phyloP scores from a whole-genome alignment of 2,329 filamentous ascomycete species.

The Xylariomycetidae sp. region DNA sequence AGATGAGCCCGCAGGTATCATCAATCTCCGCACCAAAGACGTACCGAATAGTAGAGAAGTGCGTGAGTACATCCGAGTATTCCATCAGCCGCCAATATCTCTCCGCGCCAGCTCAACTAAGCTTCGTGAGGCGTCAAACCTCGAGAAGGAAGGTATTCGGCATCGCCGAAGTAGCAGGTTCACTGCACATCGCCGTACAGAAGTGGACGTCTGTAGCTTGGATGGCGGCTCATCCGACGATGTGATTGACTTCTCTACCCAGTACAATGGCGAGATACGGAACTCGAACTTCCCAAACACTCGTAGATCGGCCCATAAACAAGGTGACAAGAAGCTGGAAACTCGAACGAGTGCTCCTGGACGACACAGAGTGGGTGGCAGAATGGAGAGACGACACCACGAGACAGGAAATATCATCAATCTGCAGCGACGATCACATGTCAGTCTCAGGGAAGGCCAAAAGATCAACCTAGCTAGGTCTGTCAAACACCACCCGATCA shows the following conservation, averaged over 20 bases:
- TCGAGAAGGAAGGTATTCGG: slow-evolving; percentile 2
- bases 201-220: slow-evolving; percentile 24
- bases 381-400: too few relatives aligned
- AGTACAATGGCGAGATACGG: slow-evolving; percentile 10
- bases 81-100: slow-evolving; percentile 22
- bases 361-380: slow-evolving; percentile 3
- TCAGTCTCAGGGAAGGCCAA: slow-evolving; percentile 46
- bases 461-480: slow-evolving; percentile 49
- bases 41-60: slow-evolving; percentile 24
- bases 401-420: slow-evolving; percentile 26
- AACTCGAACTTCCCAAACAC: slow-evolving; percentile 2
- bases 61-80: slow-evolving; percentile 24
- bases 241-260: slow-evolving; percentile 20
- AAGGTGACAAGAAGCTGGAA: slow-evolving; percentile 5
- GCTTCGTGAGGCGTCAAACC: slow-evolving; percentile 4
- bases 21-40: slow-evolving; percentile 8
- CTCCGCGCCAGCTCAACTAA: slow-evolving; percentile 20
- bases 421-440: slow-evolving; percentile 47
- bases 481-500: slow-evolving; percentile 58
- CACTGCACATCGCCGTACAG: slow-evolving; percentile 7
- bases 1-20: slow-evolving; percentile 12
- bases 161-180: slow-evolving; percentile 5
- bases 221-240: slow-evolving; percentile 25
- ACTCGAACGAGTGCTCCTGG: too few relatives aligned
- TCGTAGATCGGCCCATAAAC: slow-evolving; percentile 2